Evolutionary conservation across 495 filamentous ascomycete genomes (phyloP).

Genomic region (Aspergillus heteromorphus): DNA sequence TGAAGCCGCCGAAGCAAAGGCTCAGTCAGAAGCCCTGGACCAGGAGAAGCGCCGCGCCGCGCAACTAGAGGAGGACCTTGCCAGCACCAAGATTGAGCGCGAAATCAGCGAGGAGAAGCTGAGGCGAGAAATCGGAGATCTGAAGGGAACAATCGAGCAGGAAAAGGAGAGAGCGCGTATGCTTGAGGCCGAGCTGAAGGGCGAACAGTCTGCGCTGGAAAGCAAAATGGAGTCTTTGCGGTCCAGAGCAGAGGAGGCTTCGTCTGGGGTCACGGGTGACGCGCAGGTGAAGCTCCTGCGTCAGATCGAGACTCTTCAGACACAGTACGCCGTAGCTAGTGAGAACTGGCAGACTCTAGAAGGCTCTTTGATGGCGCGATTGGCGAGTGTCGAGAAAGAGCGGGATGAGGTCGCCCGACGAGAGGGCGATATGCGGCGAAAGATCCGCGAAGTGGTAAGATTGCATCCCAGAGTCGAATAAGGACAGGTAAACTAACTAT

Average conservation of each 20-base stretch:
- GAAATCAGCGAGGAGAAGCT: slow-evolving; percentile 64
- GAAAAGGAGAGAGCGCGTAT: slow-evolving; percentile 66
- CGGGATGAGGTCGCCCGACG: slow-evolving; percentile 77
- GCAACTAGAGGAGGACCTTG: slow-evolving; percentile 69
- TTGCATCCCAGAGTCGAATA: not conserved
- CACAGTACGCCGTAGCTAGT: slow-evolving; percentile 87
- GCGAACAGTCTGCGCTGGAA: slow-evolving; percentile 76
- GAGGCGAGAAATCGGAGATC: slow-evolving; percentile 60
- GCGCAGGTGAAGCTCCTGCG: slow-evolving; percentile 85
- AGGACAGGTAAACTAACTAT: slow-evolving; percentile 11
- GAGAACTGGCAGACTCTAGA: slow-evolving; percentile 98
- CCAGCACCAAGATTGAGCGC: slow-evolving; percentile 69
- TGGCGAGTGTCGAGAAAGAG: slow-evolving; percentile 78
- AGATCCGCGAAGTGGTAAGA: slow-evolving; percentile 78
- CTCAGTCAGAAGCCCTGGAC: slow-evolving; percentile 63
- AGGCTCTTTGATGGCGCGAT: slow-evolving; percentile 66
- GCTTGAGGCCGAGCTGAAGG: slow-evolving; percentile 73
- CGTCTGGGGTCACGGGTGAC: slow-evolving; percentile 74
- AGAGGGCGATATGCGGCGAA: slow-evolving; percentile 79
- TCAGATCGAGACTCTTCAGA: slow-evolving; percentile 93
- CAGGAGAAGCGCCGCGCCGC: slow-evolving; percentile 58
- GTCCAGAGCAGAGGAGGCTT: slow-evolving; percentile 81
- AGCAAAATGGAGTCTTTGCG: slow-evolving; percentile 86
- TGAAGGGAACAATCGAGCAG: slow-evolving; percentile 66
- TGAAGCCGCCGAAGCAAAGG: slow-evolving; percentile 61